Base-by-base conservation (phyloP, 176 grass and related monocot species). In the Carex scoparia region DNA sequence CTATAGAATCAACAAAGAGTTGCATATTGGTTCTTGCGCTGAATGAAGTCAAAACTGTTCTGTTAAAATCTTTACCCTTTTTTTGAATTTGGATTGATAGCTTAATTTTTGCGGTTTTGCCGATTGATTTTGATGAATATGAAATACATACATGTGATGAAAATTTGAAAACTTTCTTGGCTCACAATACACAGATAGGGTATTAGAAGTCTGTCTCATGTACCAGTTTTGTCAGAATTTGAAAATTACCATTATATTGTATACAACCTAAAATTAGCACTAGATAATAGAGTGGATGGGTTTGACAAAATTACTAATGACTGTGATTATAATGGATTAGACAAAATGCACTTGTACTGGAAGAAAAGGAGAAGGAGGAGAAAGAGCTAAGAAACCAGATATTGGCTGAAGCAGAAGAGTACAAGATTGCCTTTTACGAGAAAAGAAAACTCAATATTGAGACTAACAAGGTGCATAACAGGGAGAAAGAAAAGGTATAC, bases 401-500 rank as follows among this genome's bases (percentile, higher is more conserved):
- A 77, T 71, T 98, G 83, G 70, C 73, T 72, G 93, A 98, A 93
- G 95, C 92, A 35, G 95, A 98, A 77, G 89, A 93, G 67, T 98
- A 90, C 71, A 98, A 95, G 89, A 84, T 46, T 88, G 88, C 91
- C 33, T 98, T 94, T 46, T 86, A 88, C 10, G 93, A 98, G 91
- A 98, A 98, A 87, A 90, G 93, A 79, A 89, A 90, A 87, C 73
- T 92, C 49, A 93, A 90, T 62, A 81, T 90, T 86, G 91, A 69
- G 66, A 64, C 79, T 0, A 94, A 93, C 84, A 90, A 85, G 80
- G 64, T 90, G 13, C 85, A 93, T 46, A 98, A 85, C 69, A 98
- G 95, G 85, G 95, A 98, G 80, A 94, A 91, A 83, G 93, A 98
- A 84, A 92, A 98, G 91, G 95, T 95, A 88, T 7, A 2, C 10